Evolutionary conservation across 1,284 basidiomycete species (phyloP), one percentile per base, ranked within the genome.

Genomic region (Ustilago loliicola): DNA sequence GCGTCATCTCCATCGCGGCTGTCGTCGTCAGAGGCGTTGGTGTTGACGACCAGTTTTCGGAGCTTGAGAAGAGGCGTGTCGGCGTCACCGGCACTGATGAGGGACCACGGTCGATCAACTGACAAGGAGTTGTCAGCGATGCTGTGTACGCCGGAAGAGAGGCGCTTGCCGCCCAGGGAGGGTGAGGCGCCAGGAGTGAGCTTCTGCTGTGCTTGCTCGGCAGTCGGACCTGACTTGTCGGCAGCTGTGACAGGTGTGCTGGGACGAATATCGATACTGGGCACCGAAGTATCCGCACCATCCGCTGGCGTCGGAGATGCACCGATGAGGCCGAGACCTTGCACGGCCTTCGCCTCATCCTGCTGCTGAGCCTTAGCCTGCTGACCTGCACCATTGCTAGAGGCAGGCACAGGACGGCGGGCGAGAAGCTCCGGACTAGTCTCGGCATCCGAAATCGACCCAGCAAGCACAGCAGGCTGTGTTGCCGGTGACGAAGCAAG

Each of bases 1-100:
- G 21, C 53, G 27, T 52, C 55, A 30, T 66, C 47, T 4, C 58
- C 57, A 15, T 68, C 61, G 27, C 63, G 42, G 55, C 69, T 66
- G 13, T 66, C 63, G 8, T 66, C 63, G 45, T 75, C 72, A 36
- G 70, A 66, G 21, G 42, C 59, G 17, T 67, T 40, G 47, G 77
- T 79, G 48, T 67, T 60, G 42, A 79, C 77, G 19, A 79, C 58
- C 15, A 79, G 62, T 50, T 73, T 77, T 11, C 66, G 63, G 30
- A 79, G 61, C 67, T 71, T 62, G 47, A 79, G 69, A 17, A 79
- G 57, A 29, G 77, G 73, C 11, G 77, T 79, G 19, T 79, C 77
- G 6, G 66, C 55, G 15, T 76, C 77, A 36, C 73, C 52, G 2
- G 75, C 53, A 38, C 72, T 75, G 66, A 79, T 79, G 17, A 77